Evolutionary conservation across 768 basidiomycete species (phyloP), one percentile per base, ranked within the genome.

Genomic region (Mycena haematopus): DNA sequence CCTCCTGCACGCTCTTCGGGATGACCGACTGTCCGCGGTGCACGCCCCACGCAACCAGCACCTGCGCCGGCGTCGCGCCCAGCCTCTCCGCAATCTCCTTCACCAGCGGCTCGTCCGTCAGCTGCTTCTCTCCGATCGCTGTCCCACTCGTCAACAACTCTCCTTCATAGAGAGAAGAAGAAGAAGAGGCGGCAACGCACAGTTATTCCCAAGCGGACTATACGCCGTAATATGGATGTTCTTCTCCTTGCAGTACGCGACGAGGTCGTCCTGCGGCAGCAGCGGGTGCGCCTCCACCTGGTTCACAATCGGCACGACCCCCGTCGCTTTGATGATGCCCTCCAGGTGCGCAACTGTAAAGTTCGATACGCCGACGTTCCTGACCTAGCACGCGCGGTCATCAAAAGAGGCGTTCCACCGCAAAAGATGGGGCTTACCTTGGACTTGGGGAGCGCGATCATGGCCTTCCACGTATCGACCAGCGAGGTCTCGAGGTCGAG

Each of bases 271-370:
- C 70, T 95, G 92, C 11, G 84, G 89, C 60, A 92, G 83, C 54
- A 87, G 81, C 15, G 93, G 92, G 80, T 95, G 94, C 22, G 87
- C 86, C 74, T 94, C 92, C 66, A 95, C 78, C 77, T 96, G 93
- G 77, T 95, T 93, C 29, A 78, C 87, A 22, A 79, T 87, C 27
- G 94, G 93, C 58, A 86, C 83, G 56, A 91, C 87, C 13, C 86
- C 88, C 27, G 91, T 91, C 4, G 86, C 87, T 24, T 82, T 74
- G 62, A 86, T 86, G 69, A 95, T 82, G 13, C 80, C 88, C 72
- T 91, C 76, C 58, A 95, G 73, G 50, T 90, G 81, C 44, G 80
- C 78, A 56, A 88, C 75, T 19, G 83, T 86, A 76, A 92, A 93
- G 84, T 95, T 95, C 68, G 89, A 91, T 6, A 96, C 92, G 58